phyloP scores from a whole-genome alignment of 2,329 filamentous ascomycete genomes.

The Curvularia spicifera region DNA sequence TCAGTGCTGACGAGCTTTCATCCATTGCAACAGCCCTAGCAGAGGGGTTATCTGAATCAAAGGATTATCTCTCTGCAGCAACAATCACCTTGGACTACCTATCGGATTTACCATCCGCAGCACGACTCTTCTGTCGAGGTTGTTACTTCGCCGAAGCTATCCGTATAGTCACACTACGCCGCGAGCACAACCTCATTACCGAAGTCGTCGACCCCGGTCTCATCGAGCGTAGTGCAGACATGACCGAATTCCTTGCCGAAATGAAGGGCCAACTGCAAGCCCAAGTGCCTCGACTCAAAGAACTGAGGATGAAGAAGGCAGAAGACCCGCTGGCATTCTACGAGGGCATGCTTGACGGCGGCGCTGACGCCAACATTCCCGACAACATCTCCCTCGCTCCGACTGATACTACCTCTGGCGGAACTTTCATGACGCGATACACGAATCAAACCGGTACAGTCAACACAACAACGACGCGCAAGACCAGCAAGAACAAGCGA shows the following conservation, averaged over 20 bases:
- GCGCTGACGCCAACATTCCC: conserved; percentile 69
- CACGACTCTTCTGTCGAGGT: conserved; percentile 82
- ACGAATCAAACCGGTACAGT: conserved; percentile 77
- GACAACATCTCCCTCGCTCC: conserved; percentile 93
- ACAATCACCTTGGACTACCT: conserved; percentile 84
- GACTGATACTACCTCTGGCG: conserved; percentile 78
- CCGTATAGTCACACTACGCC: conserved; percentile 70
- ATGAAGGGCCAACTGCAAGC: conserved; percentile 84
- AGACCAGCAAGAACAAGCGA: conserved; percentile 84
- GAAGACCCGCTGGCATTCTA: conserved; percentile 89
- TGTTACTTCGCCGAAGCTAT: conserved; percentile 90
- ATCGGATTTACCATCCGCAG: conserved; percentile 70
- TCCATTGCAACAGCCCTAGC: conserved; percentile 77
- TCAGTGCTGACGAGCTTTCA: conserved; percentile 65
- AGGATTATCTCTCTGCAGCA: conserved; percentile 81
- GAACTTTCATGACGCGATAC: conserved; percentile 90
- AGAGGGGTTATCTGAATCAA: conserved; percentile 79
- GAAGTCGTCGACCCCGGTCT: conserved; percentile 78
- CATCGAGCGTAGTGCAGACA: conserved; percentile 78
- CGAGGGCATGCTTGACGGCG: conserved; percentile 64
- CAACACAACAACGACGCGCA: conserved; percentile 75
- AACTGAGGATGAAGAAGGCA: conserved; percentile 79
- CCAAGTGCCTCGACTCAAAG: conserved; percentile 83
- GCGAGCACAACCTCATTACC: conserved; percentile 67
- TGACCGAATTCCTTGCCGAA: conserved; percentile 90